Base-by-base conservation (phyloP, 371 early-diverging fungal genomes). In the Parasitella parasitica region DNA sequence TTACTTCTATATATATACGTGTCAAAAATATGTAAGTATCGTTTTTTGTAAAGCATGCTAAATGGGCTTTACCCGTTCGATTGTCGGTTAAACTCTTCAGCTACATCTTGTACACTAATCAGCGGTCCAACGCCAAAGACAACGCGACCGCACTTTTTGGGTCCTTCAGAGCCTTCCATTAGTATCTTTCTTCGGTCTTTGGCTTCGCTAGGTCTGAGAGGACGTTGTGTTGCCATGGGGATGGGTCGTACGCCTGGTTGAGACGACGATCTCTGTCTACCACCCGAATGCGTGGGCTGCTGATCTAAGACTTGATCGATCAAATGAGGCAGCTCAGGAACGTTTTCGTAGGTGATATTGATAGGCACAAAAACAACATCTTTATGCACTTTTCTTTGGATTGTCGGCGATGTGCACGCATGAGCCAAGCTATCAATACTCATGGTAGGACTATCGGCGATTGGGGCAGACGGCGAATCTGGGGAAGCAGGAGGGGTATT, bases 361-460 rank as follows among this genome's bases (percentile, higher is more conserved):
- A 81, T 76, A 1, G 82, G 82, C 0, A 81, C 73, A 52, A 81
- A 63, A 2, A 75, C 67, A 5, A 77, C 76, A 50, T 80, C 81
- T 12, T 72, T 62, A 28, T 75, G 73, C 3, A 61, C 53, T 24
- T 68, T 71, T 13, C 38, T 34, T 22, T 57, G 43, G 3, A 24
- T 15, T 53, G 39, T 13, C 27, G 38, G 35, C 15, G 48, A 13
- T 38, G 13, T 35, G 2, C 50, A 48, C 3, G 46, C 24, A n/a
- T 70, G 58, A 7, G 58, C 62, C 11, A 66, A 35, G 30, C 75
- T 72, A 18, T 79, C 79, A 0, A 75, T 60, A 37, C 73, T 72
- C 62, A 65, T 70, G 16, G 73, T 77, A 8, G 72, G 70, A 26
- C 71, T 73, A 3, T 16, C 30, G 6, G 32, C 39, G 0, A 15